Evolutionary conservation across 768 basidiomycete species (phyloP).

Genomic region (Trametopsis cervina): DNA sequence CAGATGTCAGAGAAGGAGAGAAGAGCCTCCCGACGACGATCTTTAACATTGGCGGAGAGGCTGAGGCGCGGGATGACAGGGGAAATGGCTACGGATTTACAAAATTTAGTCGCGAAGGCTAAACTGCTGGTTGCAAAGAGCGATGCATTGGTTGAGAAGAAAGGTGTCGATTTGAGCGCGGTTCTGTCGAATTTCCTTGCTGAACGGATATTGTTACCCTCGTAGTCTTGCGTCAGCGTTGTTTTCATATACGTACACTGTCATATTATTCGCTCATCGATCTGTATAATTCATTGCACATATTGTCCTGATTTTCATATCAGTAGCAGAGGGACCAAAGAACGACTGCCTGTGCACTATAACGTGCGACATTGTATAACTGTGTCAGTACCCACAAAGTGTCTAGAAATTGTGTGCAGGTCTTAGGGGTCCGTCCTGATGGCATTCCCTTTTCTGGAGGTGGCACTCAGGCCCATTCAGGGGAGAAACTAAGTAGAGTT

Average conservation of each 20-base stretch:
- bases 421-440: not conserved
- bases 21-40: constrained; percentile 32
- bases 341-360: too few species aligned
- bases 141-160: constrained; percentile 34
- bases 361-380: too few species aligned
- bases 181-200: constrained; percentile 60
- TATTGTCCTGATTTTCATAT: too few species aligned
- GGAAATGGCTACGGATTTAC: constrained; percentile 70
- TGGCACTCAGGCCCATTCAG: not conserved
- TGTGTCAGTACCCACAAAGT: not conserved
- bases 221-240: not conserved
- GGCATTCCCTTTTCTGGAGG: not conserved
- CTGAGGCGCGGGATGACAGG: constrained; percentile 72
- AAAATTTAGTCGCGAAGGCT: constrained; percentile 56
- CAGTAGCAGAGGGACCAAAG: too few species aligned
- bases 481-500: too few species aligned
- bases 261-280: not conserved
- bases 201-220: constrained; percentile 39
- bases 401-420: not conserved
- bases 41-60: constrained; percentile 54
- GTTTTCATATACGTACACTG: not conserved
- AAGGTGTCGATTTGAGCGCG: constrained; percentile 48
- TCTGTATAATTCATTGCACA: too few species aligned
- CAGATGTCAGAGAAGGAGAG: constrained; percentile 29
- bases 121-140: constrained; percentile 59